These are phyloP conservation scores for Macrocybe gigantea DNA, from an alignment of 768 basidiomycete genomes.

Conservation along the genomic window DNA sequence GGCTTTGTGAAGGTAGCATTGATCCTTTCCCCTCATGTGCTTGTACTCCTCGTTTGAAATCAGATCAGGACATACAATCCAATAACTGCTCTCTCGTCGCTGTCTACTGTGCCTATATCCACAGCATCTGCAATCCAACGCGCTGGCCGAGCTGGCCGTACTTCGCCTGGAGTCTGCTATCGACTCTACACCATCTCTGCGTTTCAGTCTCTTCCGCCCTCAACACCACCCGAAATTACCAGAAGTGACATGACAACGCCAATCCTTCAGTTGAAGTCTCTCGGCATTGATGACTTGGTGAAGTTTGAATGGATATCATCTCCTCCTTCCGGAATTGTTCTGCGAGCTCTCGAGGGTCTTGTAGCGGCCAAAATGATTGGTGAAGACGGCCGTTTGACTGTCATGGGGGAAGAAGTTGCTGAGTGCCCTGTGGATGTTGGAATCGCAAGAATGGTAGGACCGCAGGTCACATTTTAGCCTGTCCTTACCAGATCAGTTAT, in stretches of 20 bases:
- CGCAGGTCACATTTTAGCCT: neutral
- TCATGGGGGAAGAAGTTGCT: constrained; percentile 79
- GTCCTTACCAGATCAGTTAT: constrained; percentile 47
- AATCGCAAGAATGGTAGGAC: constrained; percentile 86
- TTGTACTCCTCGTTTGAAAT: neutral
- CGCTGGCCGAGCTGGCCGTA: constrained; percentile 92
- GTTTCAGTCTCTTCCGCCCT: constrained; percentile 54
- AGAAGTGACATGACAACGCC: constrained; percentile 89
- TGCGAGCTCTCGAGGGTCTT: constrained; percentile 82
- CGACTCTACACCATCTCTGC: constrained; percentile 73
- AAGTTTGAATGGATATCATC: constrained; percentile 93
- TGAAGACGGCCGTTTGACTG: constrained; percentile 70
- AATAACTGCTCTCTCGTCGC: constrained; percentile 74
- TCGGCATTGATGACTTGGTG: constrained; percentile 93
- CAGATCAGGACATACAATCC: constrained; percentile 92
- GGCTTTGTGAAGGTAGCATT: constrained; percentile 86
- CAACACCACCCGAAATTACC: constrained; percentile 85
- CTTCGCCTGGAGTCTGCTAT: constrained; percentile 88
- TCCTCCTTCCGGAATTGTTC: constrained; percentile 80
- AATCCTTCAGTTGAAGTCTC: constrained; percentile 88
- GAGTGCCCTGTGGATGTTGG: constrained; percentile 93
- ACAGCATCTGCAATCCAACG: constrained; percentile 88
- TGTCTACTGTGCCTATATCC: constrained; percentile 80
- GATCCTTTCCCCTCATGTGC: neutral
- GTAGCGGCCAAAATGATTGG: constrained; percentile 80